Conservation (phyloP, 176 grass and related monocot species). For the Poa annua region DNA sequence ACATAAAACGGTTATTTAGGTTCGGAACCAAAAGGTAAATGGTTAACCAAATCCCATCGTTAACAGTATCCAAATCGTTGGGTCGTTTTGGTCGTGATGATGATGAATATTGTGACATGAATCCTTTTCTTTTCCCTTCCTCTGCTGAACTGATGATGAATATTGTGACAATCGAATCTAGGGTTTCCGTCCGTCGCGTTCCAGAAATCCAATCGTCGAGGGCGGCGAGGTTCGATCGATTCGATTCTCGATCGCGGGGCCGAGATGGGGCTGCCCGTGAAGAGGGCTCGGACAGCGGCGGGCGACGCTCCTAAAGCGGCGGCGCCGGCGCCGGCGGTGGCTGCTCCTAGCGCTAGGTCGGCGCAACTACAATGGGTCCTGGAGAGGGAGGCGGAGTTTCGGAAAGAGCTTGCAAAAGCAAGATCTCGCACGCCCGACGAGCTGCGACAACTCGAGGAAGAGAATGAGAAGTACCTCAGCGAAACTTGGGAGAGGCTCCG, state of each 20-base stretch:
- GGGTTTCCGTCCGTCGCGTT: neutral
- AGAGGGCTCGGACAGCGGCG: neutral
- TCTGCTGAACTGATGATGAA: too few relatives aligned
- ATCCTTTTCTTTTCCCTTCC: too few relatives aligned
- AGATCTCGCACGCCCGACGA: neutral
- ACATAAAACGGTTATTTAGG: too few relatives aligned
- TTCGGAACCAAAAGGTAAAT: too few relatives aligned
- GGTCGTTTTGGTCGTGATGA: too few relatives aligned
- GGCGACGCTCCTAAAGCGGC: neutral
- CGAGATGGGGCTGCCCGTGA: neutral
- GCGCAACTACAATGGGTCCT: neutral
- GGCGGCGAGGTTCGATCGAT: neutral
- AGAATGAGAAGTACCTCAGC: neutral
- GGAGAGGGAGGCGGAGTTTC: neutral
- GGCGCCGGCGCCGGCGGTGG: neutral
- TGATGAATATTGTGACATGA: too few relatives aligned
- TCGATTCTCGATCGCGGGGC: neutral
- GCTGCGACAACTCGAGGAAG: neutral
- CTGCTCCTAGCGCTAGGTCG: neutral
- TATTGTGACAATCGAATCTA: too few relatives aligned
- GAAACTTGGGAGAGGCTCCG: neutral
- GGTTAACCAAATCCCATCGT: too few relatives aligned
- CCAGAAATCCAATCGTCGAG: neutral
- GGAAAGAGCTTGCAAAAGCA: neutral
- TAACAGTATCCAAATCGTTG: too few relatives aligned